Evolutionary conservation across 768 basidiomycete species (phyloP), one percentile per base, ranked within the genome.

Genomic region (Amyloporia xantha): DNA sequence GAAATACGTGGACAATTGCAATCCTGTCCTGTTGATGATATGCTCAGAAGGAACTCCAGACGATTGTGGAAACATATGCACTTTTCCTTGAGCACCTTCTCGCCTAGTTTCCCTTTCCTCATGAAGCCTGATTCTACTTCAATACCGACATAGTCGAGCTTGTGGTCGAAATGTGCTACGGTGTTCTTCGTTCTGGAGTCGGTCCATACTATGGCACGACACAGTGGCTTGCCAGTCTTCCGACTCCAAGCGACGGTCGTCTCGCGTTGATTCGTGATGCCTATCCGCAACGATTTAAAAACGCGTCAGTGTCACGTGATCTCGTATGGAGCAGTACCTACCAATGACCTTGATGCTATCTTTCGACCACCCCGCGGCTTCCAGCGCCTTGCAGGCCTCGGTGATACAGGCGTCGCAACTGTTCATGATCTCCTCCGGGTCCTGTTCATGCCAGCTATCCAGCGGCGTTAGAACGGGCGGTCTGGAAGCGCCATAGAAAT

Each of bases 1-100:
- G 71, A 99, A 99, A 70, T 99, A 99, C 0, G 95, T 98, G 13
- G 94, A 96, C 6, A 97, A 74, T n/a, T 87, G 89, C 33, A 96
- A 78, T 27, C 94, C 94, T 41, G 92, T 94, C 52, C 95, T 27
- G 49, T 40, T 12, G 28, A 21, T 5, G 23, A 25, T 26, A 23
- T 24, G 4, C 3, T 27, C 6, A 6, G 19, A 17, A 9, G n/a
- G 15, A 19, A 35, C 13, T 15, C 13, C 39, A 39, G n/a, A n/a
- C n/a, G n/a, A n/a, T n/a, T n/a, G n/a, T n/a, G n/a, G n/a, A n/a
- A n/a, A 5, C 9, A 20, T 17, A 71, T 82, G 60, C 62, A 87
- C 86, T 90, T 74, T 20, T 81, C 71, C 33, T 81, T 74, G 48
- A 94, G 69, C 3, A 77, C 76, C 47, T 82, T 72, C 44, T 79